phyloP scores from a whole-genome alignment of 2,329 filamentous ascomycete species.

The Tolypocladium endophyticum region DNA sequence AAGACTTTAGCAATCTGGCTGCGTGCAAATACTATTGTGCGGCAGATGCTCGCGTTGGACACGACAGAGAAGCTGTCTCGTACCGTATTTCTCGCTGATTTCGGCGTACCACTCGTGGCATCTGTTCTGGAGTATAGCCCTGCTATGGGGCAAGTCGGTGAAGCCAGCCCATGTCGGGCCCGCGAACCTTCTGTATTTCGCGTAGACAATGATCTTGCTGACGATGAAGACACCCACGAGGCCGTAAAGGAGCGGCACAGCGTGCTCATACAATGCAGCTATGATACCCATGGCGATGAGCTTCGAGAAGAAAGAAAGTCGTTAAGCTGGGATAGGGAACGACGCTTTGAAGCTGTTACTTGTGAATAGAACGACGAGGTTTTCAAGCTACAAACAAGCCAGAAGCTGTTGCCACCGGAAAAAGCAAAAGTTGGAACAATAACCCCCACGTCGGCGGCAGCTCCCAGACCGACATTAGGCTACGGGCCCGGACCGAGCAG shows the following conservation, averaged over 20 bases:
- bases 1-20: not conserved
- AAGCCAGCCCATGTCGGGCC: constrained; percentile 12
- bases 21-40: too few species aligned
- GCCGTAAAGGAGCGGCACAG: not conserved
- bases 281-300: not conserved
- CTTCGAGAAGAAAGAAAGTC: not conserved
- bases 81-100: constrained; percentile 15
- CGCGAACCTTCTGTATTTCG: constrained; percentile 10
- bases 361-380: not conserved
- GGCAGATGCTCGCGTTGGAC: not conserved
- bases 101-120: constrained; percentile 15
- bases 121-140: constrained; percentile 9
- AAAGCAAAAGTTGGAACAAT: not conserved
- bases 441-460: not conserved
- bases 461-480: not conserved
- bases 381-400: not conserved
- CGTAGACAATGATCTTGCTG: constrained; percentile 1
- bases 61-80: not conserved
- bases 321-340: not conserved
- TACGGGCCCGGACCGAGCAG: not conserved
- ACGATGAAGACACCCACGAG: not conserved
- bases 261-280: not conserved
- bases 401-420: too few species aligned
- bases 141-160: constrained; percentile 13
- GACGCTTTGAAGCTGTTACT: not conserved